Base-by-base conservation (phyloP, 23 red algal species). In the Porphyridium purpureum region DNA sequence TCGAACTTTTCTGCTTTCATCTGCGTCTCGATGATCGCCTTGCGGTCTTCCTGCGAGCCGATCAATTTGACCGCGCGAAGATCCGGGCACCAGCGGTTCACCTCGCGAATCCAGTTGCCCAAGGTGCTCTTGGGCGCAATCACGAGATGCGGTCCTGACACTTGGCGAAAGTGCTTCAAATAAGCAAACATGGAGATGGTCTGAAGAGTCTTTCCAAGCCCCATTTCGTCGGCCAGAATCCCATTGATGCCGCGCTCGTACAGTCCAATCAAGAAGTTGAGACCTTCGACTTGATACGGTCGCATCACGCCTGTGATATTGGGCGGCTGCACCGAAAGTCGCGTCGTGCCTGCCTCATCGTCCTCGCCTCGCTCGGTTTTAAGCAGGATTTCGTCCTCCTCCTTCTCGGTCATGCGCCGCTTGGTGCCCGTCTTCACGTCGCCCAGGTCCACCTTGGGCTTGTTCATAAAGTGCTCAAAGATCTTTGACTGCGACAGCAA, bases 161-260 rank as follows among this genome's bases (percentile, higher is more conserved):
- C 81, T 30, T 70, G 54, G 47, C 82, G 80, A 62, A 86, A 86
- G 20, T 70, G 74, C 7, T 66, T 47, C 31, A 98, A 53, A 49
- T 86, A 98, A 28, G 70, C 90, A 1, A 98, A 51, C 32, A 98
- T 47, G 7, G 90, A 83, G 27, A 98, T 98, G 15, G 79, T 98
- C 36, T 98, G 90, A 52, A 98, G 60, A 26, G 63, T 81, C 29
- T 78, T 78, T 4, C 69, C 90, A 17, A 98, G 53, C 2, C 90
- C 90, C 90, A 98, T 98, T 62, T 98, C 90, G 63, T 98, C 90
- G 3, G 90, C 90, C 17, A 98, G 49, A 28, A 98, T 98, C 27
- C 90, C 90, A 47, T 98, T 98, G 6, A 98, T 58, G 26, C 90
- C 90, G 2, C 79, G 73, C 62, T 98, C 78, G 32, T 70, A 83